Conservation (phyloP, 257 asterid genomes). For the Petrea volubilis region DNA sequence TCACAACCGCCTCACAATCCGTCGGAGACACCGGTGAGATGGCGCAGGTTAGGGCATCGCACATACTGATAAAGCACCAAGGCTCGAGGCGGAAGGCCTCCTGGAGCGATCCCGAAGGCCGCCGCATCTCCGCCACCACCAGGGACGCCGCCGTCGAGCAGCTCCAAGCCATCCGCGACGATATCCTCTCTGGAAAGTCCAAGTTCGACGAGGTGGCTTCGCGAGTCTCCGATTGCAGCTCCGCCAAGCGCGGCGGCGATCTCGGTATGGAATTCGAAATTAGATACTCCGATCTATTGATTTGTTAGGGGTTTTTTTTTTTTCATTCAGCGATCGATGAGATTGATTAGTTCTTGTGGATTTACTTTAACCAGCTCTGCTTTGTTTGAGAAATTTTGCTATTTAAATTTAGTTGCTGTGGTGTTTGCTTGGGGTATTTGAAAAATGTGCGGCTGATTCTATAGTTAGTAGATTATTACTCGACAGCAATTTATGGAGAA, state of each 20-base stretch:
- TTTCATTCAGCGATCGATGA: neutral
- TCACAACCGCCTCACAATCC: constrained; percentile 19
- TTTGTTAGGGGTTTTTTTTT: neutral
- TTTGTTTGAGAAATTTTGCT: too few relatives aligned
- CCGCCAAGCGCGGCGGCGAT: constrained; percentile 96
- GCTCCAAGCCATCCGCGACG: constrained; percentile 64
- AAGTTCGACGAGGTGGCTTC: constrained; percentile 79
- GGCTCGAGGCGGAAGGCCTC: constrained; percentile 90
- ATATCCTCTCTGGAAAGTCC: constrained; percentile 65
- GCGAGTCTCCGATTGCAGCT: constrained; percentile 77
- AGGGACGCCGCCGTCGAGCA: constrained; percentile 70
- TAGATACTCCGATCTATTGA: neutral
- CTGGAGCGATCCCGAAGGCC: constrained; percentile 96
- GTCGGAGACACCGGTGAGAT: constrained; percentile 8
- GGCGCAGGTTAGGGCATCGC: constrained; percentile 80
- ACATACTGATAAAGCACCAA: constrained; percentile 87
- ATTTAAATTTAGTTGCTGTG: too few relatives aligned
- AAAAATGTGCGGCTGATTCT: too few relatives aligned
- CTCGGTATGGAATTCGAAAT: constrained; percentile 49
- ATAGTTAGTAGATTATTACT: too few relatives aligned
- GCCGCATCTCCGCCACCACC: constrained; percentile 68
- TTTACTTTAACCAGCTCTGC: too few relatives aligned
- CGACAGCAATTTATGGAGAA: too few relatives aligned
- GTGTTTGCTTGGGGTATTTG: too few relatives aligned
- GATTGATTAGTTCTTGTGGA: neutral